These are phyloP conservation scores for Chaetomium strumarium DNA, from an alignment of 2,329 filamentous ascomycete species.

Conservation along the genomic window DNA sequence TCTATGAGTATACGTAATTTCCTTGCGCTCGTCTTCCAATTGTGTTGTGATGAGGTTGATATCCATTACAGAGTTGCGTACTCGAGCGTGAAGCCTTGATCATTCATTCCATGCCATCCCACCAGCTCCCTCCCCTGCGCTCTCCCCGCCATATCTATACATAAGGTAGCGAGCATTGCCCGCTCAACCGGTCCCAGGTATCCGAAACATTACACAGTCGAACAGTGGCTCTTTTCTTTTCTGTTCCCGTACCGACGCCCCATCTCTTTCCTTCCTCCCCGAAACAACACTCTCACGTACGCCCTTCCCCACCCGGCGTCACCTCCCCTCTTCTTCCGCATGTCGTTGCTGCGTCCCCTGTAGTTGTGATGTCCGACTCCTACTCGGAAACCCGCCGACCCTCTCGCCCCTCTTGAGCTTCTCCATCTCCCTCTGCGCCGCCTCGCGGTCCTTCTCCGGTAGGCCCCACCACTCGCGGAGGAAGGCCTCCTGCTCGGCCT, in stretches of 20 bases:
- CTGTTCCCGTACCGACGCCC: not conserved
- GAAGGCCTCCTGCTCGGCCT: conserved; percentile 58
- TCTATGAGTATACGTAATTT: not conserved
- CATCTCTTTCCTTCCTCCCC: not conserved
- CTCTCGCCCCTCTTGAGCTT: conserved; percentile 46
- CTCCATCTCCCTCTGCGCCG: conserved; percentile 47
- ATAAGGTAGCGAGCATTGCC: too few relatives aligned
- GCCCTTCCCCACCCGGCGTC: not conserved
- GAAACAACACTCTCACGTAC: not conserved
- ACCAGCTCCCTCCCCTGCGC: too few relatives aligned
- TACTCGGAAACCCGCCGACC: conserved; percentile 47
- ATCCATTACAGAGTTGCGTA: conserved; percentile 14
- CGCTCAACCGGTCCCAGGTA: too few relatives aligned
- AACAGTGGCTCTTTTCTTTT: too few relatives aligned
- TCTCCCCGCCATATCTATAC: too few relatives aligned
- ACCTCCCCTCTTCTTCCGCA: conserved; percentile 4
- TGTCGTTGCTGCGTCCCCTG: conserved; percentile 11
- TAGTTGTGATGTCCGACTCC: conserved; percentile 27
- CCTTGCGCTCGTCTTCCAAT: not conserved
- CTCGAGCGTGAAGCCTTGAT: too few relatives aligned
- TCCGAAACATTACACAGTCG: too few relatives aligned
- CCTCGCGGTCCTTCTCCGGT: conserved; percentile 49
- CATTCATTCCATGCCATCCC: too few relatives aligned
- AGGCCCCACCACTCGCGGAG: conserved; percentile 63
- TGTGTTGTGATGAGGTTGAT: not conserved